Base-by-base conservation (phyloP, 2,329 filamentous ascomycete genomes). In the Bipolaris bicolor region DNA sequence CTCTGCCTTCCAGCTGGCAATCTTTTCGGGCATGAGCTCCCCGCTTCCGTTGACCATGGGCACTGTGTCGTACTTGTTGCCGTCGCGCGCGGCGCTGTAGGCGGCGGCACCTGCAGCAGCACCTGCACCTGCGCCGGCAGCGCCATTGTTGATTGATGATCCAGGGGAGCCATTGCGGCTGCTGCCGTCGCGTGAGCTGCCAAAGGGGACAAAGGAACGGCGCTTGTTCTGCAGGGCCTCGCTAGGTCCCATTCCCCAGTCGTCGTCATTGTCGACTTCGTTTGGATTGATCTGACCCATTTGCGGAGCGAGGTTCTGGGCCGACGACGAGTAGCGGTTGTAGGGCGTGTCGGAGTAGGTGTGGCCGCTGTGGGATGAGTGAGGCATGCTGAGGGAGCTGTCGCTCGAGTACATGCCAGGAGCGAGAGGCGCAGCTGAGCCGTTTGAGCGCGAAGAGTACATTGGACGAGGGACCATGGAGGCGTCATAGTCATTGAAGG, bases 221-320 rank as follows among this genome's bases (percentile, higher is more conserved):
- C 84, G 82, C 73, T 81, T 79, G 67, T 74, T 77, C 68, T 71
- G 68, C 44, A 75, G 57, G 65, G 84, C 88, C 20, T 57, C 48
- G 20, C 31, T 49, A 15, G 68, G 68, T 4, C 84, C 82, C 49
- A 95, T 83, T 1, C 90, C 92, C 72, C 96, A 93, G 69, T 97
- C 93, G 26, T 91, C 92, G 70, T 97, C 93, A 73, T 97, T 93
- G 20, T 85, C 85, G 62, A 97, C 93, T 13, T 88, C 87, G 68
- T 90, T 86, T 2, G 92, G 92, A 72, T 97, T 88, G 57, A 95
- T 83, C 49, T 76, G 72, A 49, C 76, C 84, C 68, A 76, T 69
- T 33, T 70, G 61, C 7, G 64, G 67, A 4, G 73, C 70, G 40
- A 71, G 68, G 58, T 69, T 65, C 52, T 72, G 68, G 31, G 71